Base-by-base conservation (phyloP, 257 asterid species). In the Capsicum baccatum region DNA sequence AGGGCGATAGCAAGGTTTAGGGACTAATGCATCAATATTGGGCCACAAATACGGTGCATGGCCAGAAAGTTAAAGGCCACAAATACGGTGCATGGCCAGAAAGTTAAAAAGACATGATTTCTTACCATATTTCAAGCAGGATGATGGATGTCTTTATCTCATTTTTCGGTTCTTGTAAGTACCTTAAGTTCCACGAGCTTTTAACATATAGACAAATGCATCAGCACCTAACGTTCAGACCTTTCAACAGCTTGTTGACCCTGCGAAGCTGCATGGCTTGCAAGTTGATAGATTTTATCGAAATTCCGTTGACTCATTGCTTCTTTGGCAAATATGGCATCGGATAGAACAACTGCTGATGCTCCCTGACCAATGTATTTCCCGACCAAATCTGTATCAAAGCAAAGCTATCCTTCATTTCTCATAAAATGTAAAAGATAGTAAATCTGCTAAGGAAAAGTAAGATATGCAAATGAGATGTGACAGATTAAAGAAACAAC, bases 291-390 rank as follows among this genome's bases (percentile, higher is more conserved):
- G 62, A 95, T 85, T 9, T 59, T 86, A 83, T 84, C 88, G 54
- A 92, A 91, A 79, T 91, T 58, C 67, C 19, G 84, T 76, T 85
- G 87, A 59, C 17, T 85, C 91, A 95, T 90, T 33, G 97, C 96
- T 74, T 84, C 82, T 83, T 88, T 91, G 47, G 91, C 90, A 76
- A 95, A 95, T 92, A 95, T 93, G 86, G 98, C 97, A 87, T 95
- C 97, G 3, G 98, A 93, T 83, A 95, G 80, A 88, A 95, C 94
- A 86, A 95, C 96, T 15, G 96, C 83, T 17, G 96, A 83, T 80
- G 98, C 98, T 85, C 98, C 98, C 39, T 86, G 85, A 80, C 86
- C 79, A 83, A 95, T 89, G 87, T 93, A 95, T 33, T 87, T 85
- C 16, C 84, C 90, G 6, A 92, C 71, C 50, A 92, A 83, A 88